A percentile compares a stretch with the other conserved stretches of the same genome.
These are phyloP conservation scores for Furcasterigmium furcatum DNA, from an alignment of 2,329 filamentous ascomycete species.

Conservation along the genomic window DNA sequence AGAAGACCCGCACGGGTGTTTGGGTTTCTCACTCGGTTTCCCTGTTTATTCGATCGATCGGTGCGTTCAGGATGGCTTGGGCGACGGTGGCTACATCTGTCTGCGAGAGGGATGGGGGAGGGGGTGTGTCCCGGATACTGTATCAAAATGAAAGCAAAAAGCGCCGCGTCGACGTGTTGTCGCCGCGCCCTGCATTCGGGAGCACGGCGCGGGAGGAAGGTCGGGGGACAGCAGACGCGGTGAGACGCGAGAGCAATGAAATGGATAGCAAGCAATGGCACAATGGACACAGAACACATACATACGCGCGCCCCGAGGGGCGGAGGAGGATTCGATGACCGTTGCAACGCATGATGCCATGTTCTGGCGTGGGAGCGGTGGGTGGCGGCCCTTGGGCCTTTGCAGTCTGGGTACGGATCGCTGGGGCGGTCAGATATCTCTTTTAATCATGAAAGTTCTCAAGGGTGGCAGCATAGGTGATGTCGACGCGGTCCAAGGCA, in stretches of 20 bases:
- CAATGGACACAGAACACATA: neutral
- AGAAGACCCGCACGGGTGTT: neutral
- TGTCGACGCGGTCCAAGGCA: neutral
- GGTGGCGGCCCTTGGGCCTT: too few relatives aligned
- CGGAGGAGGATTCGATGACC: constrained; percentile 12
- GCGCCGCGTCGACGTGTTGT: neutral
- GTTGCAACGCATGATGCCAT: constrained; percentile 5
- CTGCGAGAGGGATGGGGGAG: constrained; percentile 5
- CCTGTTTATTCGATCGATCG: neutral
- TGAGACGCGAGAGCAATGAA: constrained; percentile 5
- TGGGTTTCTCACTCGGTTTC: neutral
- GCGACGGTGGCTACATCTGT: neutral
- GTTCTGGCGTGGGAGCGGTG: constrained; percentile 11
- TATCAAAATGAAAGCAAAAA: constrained; percentile 9
- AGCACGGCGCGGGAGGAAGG: neutral
- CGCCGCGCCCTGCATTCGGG: neutral
- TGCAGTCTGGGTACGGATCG: neutral
- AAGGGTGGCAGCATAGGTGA: neutral
- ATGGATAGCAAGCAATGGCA: constrained; percentile 10
- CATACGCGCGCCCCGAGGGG: neutral
- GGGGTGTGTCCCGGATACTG: constrained; percentile 6
- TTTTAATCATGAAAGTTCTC: constrained; percentile 15
- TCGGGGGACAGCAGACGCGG: neutral
- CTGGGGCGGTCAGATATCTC: constrained; percentile 12
- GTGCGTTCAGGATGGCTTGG: neutral